Percentiles rank a stretch among this genome's conserved stretches.
Conservation (phyloP, 2,329 filamentous ascomycete genomes). For the Claviceps sp. region DNA sequence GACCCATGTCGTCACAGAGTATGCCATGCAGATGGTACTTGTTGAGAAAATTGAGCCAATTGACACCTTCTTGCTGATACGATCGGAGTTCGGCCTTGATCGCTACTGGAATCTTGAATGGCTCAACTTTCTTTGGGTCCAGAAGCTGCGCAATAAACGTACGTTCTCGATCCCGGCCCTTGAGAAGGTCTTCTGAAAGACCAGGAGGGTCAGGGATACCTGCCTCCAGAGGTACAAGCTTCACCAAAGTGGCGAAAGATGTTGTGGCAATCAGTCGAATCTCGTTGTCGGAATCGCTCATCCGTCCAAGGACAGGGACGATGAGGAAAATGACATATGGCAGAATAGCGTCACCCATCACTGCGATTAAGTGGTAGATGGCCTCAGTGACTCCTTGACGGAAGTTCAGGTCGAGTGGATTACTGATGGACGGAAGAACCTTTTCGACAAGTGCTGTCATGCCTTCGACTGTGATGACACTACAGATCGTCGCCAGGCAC, state of each 20-base stretch:
- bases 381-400: constrained; percentile 90
- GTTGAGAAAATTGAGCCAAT: constrained; percentile 97
- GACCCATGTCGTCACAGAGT: constrained; percentile 97
- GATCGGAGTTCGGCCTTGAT: constrained; percentile 95
- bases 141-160: constrained; percentile 95
- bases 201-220: constrained; percentile 95
- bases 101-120: constrained; percentile 83
- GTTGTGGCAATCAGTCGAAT: constrained; percentile 90
- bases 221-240: constrained; percentile 90
- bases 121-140: constrained; percentile 91
- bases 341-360: constrained; percentile 92
- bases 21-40: constrained; percentile 96
- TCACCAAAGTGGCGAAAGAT: constrained; percentile 91
- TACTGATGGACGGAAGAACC: constrained; percentile 82
- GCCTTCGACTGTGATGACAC: constrained; percentile 83
- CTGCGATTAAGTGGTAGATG: constrained; percentile 92
- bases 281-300: constrained; percentile 97
- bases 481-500: constrained; percentile 93
- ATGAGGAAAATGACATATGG: constrained; percentile 99
- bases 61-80: constrained; percentile 97
- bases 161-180: constrained; percentile 83
- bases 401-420: constrained; percentile 74
- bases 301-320: constrained; percentile 87
- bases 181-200: constrained; percentile 73
- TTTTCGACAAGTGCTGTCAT: constrained; percentile 94